phyloP scores from a whole-genome alignment of 345 rosid species.

The Eucalyptus caleyi region DNA sequence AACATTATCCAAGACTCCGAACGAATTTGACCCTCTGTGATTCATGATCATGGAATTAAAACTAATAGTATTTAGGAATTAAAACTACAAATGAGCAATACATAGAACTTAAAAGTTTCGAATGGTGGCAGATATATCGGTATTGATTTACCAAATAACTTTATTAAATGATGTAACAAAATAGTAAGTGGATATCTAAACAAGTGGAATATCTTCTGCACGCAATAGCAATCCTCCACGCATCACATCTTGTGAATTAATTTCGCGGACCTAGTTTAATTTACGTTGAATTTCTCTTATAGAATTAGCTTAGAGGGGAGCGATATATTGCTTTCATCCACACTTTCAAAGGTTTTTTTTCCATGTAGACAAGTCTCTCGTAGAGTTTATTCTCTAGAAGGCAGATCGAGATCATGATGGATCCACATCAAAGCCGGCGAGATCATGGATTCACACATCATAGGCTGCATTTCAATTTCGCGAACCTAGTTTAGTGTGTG shows the following conservation, averaged over 20 bases:
- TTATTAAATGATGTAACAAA: not conserved
- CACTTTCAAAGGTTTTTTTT: not conserved
- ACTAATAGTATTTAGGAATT: not conserved
- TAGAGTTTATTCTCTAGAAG: not conserved
- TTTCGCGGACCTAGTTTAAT: not conserved
- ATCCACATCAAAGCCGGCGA: not conserved
- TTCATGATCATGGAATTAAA: not conserved
- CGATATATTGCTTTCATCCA: not conserved
- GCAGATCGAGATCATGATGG: not conserved
- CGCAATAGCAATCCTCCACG: not conserved
- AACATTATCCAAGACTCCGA: not conserved
- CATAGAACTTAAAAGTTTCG: not conserved
- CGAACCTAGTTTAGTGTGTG: not conserved
- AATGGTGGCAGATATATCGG: not conserved
- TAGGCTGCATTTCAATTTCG: not conserved
- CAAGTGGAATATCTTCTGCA: not conserved
- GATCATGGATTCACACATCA: not conserved
- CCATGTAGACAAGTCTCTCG: not conserved
- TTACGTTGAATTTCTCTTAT: not conserved
- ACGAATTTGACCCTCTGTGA: not conserved
- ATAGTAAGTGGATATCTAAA: not conserved
- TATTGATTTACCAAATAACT: not conserved
- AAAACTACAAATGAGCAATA: not conserved
- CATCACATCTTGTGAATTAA: not conserved
- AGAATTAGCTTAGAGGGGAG: not conserved